These are phyloP conservation scores for Naganishia randhawae DNA, from an alignment of 768 basidiomycete genomes.

Conservation along the genomic window DNA sequence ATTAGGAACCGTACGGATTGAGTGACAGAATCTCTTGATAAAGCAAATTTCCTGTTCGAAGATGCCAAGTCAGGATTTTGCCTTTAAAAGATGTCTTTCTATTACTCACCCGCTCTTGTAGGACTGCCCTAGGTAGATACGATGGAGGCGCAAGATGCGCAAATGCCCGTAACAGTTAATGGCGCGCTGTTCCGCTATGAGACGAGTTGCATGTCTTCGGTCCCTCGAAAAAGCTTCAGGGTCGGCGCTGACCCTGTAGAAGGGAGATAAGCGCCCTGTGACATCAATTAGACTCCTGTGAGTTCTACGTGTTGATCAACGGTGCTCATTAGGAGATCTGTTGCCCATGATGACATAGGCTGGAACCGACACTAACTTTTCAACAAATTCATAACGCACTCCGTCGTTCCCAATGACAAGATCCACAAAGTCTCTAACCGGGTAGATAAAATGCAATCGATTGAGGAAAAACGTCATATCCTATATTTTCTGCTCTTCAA, in stretches of 20 bases:
- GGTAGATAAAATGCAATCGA: neutral
- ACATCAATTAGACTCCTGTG: neutral
- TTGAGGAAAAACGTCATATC: slow-evolving; percentile 21
- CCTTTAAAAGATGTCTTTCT: neutral
- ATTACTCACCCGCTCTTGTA: neutral
- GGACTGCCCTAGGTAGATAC: slow-evolving; percentile 5
- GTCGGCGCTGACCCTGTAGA: neutral
- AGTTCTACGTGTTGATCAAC: slow-evolving; percentile 1
- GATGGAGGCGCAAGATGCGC: neutral
- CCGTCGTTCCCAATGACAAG: neutral
- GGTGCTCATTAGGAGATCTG: neutral
- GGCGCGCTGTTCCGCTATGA: neutral
- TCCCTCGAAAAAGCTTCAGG: neutral
- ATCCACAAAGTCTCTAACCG: slow-evolving; percentile 4
- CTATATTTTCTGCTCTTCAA: neutral
- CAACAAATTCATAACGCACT: neutral
- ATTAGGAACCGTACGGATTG: neutral
- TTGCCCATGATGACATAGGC: neutral
- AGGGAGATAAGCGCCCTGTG: neutral
- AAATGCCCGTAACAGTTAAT: neutral
- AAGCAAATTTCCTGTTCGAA: neutral
- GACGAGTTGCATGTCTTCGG: neutral
- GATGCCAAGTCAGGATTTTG: neutral
- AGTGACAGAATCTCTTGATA: neutral
- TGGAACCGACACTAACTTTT: neutral